Conservation (phyloP, 371 early-diverging fungal species). For the Mortierella sp. region DNA sequence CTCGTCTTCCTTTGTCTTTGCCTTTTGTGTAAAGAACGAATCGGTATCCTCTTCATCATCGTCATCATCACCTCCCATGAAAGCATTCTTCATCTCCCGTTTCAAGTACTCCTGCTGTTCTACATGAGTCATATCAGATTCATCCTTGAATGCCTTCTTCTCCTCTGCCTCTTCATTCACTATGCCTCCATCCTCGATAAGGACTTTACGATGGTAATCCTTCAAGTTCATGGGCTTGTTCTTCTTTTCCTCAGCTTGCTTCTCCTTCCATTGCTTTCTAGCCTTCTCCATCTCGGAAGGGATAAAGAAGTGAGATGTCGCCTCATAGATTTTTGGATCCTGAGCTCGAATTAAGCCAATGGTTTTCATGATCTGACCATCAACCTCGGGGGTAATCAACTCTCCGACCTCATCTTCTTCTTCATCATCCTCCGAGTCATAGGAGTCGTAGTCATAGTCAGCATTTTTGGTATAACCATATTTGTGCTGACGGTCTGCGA, state of each 20-base stretch:
- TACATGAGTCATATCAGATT: constrained; percentile 72
- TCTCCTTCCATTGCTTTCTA: constrained; percentile 70
- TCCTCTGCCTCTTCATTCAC: constrained; percentile 68
- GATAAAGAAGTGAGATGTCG: constrained; percentile 75
- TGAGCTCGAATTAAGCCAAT: constrained; percentile 83
- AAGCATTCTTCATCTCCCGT: constrained; percentile 73
- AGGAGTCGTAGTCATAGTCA: constrained; percentile 50
- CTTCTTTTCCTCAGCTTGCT: constrained; percentile 63
- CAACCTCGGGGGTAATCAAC: constrained; percentile 88
- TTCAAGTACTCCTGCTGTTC: constrained; percentile 90
- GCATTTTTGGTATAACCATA: constrained; percentile 58
- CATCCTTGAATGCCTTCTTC: constrained; percentile 30
- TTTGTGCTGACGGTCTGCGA: constrained; percentile 60
- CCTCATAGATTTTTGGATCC: constrained; percentile 88
- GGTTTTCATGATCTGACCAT: constrained; percentile 93
- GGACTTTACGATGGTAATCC: constrained; percentile 82
- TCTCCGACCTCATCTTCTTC: constrained; percentile 93
- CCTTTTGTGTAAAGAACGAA: constrained; percentile 78
- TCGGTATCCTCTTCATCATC: constrained; percentile 73
- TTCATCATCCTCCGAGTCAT: constrained; percentile 66
- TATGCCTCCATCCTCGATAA: constrained; percentile 79
- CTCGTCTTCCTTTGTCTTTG: constrained; percentile 78
- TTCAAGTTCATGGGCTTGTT: constrained; percentile 75
- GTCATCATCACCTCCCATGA: constrained; percentile 61
- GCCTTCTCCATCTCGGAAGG: constrained; percentile 75